Evolutionary conservation across 2,329 filamentous ascomycete species (phyloP).

Genomic region (Fusarium annulatum): DNA sequence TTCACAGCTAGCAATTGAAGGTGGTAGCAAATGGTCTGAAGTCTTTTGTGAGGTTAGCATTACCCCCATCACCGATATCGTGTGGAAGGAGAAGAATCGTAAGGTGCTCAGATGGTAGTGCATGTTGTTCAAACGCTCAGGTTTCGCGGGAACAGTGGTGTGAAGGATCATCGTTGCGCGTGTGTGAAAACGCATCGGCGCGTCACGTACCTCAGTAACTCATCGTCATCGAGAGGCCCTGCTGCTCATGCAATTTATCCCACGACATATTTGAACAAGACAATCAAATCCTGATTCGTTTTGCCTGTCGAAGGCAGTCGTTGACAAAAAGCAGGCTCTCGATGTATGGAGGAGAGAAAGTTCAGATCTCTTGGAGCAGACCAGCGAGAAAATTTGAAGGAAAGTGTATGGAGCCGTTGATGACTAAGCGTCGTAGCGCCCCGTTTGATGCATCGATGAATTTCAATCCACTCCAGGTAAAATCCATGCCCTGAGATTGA

Average conservation of each 20-base stretch:
- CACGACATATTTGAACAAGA: neutral
- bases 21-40: constrained; percentile 1
- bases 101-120: constrained; percentile 76
- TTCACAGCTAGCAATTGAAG: neutral
- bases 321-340: constrained; percentile 8
- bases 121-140: constrained; percentile 76
- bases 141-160: constrained; percentile 71
- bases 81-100: neutral
- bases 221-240: constrained; percentile 5
- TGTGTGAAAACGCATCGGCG: constrained; percentile 15
- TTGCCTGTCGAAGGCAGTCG: neutral
- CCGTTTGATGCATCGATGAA: constrained; percentile 30
- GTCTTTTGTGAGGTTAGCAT: constrained; percentile 10
- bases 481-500: constrained; percentile 32
- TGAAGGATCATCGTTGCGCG: constrained; percentile 63
- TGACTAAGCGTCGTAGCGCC: constrained; percentile 36
- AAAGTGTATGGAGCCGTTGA: constrained; percentile 20
- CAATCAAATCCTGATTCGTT: neutral
- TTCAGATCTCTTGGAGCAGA: constrained; percentile 1
- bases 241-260: neutral
- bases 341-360: constrained; percentile 26
- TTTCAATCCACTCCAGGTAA: constrained; percentile 20
- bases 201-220: constrained; percentile 39
- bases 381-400: constrained; percentile 39
- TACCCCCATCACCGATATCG: neutral